Evolutionary conservation across 2,329 filamentous ascomycete species (phyloP).

Genomic region (Scedosporium boydii): DNA sequence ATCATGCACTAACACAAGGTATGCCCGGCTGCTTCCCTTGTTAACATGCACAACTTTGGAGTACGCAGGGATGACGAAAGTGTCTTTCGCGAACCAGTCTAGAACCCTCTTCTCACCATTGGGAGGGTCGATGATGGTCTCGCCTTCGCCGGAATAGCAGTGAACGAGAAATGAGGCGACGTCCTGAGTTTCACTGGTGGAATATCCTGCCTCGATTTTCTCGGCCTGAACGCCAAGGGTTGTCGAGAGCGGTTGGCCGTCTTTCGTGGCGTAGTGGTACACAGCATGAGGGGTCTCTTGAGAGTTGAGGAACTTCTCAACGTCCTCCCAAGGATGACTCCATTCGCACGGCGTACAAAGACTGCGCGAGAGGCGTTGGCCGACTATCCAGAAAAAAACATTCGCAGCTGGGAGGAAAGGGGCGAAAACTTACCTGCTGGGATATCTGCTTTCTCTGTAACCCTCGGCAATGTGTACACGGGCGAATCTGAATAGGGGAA

Average conservation of each 20-base stretch:
- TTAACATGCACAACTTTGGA: conserved; percentile 36
- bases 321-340: conserved; percentile 32
- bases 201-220: conserved; percentile 27
- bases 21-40: conserved; percentile 18
- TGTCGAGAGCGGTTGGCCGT: conserved; percentile 25
- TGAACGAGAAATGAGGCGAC: conserved; percentile 43
- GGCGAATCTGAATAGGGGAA: conserved; percentile 39
- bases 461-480: conserved; percentile 46
- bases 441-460: conserved; percentile 36
- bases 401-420: too few species aligned
- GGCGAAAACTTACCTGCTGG: conserved; percentile 25
- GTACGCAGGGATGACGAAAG: conserved; percentile 45
- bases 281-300: conserved; percentile 17
- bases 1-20: conserved; percentile 24
- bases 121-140: conserved; percentile 26
- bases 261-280: conserved; percentile 24
- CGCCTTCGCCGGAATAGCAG: conserved; percentile 36
- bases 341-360: conserved; percentile 27
- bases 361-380: conserved; percentile 8
- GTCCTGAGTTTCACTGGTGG: conserved; percentile 28
- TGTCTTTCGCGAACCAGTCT: conserved; percentile 37
- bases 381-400: background rate
- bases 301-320: conserved; percentile 28
- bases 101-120: conserved; percentile 22
- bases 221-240: conserved; percentile 40